Conservation (phyloP, 345 rosid genomes). For the Citrus cavaleriei region DNA sequence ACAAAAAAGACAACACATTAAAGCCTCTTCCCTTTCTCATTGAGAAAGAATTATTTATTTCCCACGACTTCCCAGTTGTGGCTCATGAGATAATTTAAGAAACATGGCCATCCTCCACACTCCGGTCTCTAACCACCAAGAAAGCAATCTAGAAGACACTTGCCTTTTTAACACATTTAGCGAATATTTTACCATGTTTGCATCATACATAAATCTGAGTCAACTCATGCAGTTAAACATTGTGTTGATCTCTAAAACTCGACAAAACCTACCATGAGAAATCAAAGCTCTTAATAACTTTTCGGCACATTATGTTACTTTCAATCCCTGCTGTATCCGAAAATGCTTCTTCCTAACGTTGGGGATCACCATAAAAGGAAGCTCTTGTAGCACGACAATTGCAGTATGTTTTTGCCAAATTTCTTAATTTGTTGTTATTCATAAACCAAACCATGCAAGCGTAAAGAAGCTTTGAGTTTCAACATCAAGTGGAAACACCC, state of each 20-base stretch:
- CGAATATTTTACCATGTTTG: not conserved
- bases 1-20: not conserved
- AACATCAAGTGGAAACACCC: no score
- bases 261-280: no score
- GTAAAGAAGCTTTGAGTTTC: no score
- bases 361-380: no score
- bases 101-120: not conserved
- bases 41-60: not conserved
- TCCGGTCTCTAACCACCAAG: not conserved
- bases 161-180: not conserved
- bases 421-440: no score
- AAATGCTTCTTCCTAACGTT: no score
- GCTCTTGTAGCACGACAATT: no score
- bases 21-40: not conserved
- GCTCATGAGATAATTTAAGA: not conserved
- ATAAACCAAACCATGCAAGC: no score
- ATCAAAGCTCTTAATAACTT: no score
- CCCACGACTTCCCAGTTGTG: not conserved
- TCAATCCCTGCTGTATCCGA: no score
- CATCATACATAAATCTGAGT: not conserved
- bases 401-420: no score
- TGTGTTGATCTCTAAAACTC: not conserved
- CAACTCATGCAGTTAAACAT: not conserved
- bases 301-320: no score
- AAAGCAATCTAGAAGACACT: not conserved